A percentile compares a stretch with the other conserved stretches of the same genome.
phyloP scores from a whole-genome alignment of 768 basidiomycete species.

The Lentinula raphanica region DNA sequence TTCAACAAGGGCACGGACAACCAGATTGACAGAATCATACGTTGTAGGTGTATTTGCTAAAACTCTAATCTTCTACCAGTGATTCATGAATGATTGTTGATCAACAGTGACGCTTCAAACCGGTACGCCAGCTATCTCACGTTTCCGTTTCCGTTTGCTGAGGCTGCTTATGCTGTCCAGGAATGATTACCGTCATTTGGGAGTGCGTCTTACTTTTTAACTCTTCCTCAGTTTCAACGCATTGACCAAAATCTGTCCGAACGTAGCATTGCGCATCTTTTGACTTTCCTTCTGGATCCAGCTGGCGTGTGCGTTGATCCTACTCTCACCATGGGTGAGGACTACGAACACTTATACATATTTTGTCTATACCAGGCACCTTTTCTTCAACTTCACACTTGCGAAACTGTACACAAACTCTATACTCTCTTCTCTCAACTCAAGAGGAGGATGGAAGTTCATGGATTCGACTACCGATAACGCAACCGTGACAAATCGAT shows the following conservation, averaged over 20 bases:
- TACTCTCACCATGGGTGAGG: too few relatives aligned
- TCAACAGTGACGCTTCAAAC: not conserved
- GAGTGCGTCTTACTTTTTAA: not conserved
- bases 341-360: not conserved
- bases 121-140: not conserved
- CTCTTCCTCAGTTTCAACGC: not conserved
- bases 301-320: not conserved
- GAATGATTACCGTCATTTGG: not conserved
- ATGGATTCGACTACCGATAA: not conserved
- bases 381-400: slow-evolving; percentile 3
- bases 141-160: not conserved
- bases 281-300: not conserved
- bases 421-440: not conserved
- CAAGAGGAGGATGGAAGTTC: slow-evolving; percentile 1
- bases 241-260: not conserved
- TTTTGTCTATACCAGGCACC: not conserved
- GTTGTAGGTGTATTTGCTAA: not conserved
- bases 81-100: not conserved
- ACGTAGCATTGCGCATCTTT: not conserved
- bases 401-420: not conserved
- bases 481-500: not conserved
- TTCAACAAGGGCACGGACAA: not conserved
- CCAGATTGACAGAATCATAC: not conserved
- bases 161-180: not conserved
- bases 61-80: not conserved